Conservation (phyloP, 768 basidiomycete species). For the Xerocomellus intermedius region DNA sequence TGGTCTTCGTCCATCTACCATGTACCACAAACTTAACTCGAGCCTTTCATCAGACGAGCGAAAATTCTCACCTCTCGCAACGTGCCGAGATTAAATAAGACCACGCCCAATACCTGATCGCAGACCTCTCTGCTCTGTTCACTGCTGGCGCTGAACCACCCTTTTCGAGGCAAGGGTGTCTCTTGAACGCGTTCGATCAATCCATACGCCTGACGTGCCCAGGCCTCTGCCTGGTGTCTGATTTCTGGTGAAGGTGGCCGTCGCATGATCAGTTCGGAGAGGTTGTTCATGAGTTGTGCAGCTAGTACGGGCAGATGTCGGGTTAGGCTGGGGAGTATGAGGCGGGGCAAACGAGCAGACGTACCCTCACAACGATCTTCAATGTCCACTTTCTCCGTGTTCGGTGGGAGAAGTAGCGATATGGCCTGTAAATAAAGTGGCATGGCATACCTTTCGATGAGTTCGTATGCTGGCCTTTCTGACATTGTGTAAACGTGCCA, state of each 20-base stretch:
- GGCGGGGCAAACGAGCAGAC: not conserved
- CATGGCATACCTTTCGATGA: conserved; percentile 51
- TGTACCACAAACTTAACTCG: not conserved
- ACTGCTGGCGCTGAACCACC: conserved; percentile 22
- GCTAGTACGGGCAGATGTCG: conserved; percentile 27
- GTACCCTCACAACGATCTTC: conserved; percentile 64
- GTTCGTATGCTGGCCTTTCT: not conserved
- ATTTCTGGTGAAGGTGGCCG: conserved; percentile 36
- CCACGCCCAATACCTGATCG: conserved; percentile 53
- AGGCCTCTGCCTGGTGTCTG: conserved; percentile 52
- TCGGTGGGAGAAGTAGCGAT: conserved; percentile 53
- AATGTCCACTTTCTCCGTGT: conserved; percentile 24
- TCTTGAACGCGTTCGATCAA: conserved; percentile 31
- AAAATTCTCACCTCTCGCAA: conserved; percentile 41
- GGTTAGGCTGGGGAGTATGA: not conserved
- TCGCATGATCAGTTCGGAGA: conserved; percentile 43
- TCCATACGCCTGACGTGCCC: conserved; percentile 53
- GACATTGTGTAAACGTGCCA: not conserved
- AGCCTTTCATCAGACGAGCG: not conserved
- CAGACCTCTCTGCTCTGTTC: conserved; percentile 40
- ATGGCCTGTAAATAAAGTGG: conserved; percentile 66
- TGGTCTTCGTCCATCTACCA: conserved; percentile 35
- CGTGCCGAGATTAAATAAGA: conserved; percentile 61
- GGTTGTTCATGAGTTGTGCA: conserved; percentile 49
- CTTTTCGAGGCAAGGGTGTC: conserved; percentile 12